Percentiles rank a stretch among this genome's conserved stretches.
Conservation (phyloP, 768 basidiomycete genomes). For the Hydnomerulius pinastri region DNA sequence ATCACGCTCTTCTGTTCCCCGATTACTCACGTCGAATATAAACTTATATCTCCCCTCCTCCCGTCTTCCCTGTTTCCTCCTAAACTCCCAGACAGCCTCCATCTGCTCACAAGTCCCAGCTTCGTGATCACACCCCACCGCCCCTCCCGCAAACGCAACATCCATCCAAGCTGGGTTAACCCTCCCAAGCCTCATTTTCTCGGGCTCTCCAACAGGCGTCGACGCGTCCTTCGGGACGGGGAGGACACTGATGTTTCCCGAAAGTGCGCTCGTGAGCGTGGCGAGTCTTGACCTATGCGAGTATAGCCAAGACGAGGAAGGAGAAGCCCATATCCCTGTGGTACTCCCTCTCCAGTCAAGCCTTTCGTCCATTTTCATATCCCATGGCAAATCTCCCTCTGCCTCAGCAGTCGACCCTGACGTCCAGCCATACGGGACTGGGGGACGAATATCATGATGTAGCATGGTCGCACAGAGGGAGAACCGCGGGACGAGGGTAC, state of each 20-base stretch:
- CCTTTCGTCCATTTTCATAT: conserved; percentile 59
- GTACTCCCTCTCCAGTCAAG: conserved; percentile 75
- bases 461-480: conserved; percentile 50
- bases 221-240: conserved; percentile 27
- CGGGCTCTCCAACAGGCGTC: conserved; percentile 38
- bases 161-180: conserved; percentile 62
- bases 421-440: conserved; percentile 49
- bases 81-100: conserved; percentile 51
- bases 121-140: conserved; percentile 41
- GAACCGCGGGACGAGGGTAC: conserved; percentile 50
- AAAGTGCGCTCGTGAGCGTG: conserved; percentile 40
- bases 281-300: conserved; percentile 55
- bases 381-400: conserved; percentile 61
- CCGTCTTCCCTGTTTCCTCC: conserved; percentile 40
- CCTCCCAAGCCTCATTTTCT: conserved; percentile 35
- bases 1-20: neutral
- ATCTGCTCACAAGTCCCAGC: conserved; percentile 42
- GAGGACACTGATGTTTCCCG: conserved; percentile 42
- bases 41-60: conserved; percentile 64
- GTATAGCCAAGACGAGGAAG: conserved; percentile 45
- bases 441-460: conserved; percentile 58
- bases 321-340: conserved; percentile 58
- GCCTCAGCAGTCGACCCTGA: conserved; percentile 41
- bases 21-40: conserved; percentile 56
- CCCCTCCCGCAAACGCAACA: conserved; percentile 53